These are phyloP conservation scores for Allium cepa DNA, from an alignment of 106 monocot genomes.

Conservation along the genomic window DNA sequence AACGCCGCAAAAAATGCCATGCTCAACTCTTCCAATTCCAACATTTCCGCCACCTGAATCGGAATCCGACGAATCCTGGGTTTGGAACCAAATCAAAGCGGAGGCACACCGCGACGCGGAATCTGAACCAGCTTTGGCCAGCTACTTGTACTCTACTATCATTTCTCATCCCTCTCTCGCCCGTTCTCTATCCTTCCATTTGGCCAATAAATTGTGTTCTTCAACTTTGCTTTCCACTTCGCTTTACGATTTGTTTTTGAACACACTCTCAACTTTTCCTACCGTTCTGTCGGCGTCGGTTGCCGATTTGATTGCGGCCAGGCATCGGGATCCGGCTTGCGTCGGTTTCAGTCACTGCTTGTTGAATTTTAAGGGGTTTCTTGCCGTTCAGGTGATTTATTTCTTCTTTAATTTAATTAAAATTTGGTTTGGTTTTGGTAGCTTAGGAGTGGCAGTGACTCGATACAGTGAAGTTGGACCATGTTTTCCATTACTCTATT, in stretches of 20 bases:
- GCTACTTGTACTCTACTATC: slow-evolving; percentile 51
- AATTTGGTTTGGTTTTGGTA: no score
- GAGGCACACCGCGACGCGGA: slow-evolving; percentile 69
- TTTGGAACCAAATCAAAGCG: slow-evolving; percentile 77
- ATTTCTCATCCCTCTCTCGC: slow-evolving; percentile 57
- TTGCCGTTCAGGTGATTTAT: slow-evolving; percentile 26
- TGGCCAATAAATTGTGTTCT: slow-evolving; percentile 57
- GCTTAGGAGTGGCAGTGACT: no score
- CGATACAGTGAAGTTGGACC: no score
- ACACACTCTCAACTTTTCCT: slow-evolving; percentile 21
- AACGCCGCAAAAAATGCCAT: slow-evolving; percentile 2
- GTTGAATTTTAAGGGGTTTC: slow-evolving; percentile 54
- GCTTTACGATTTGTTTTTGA: slow-evolving; percentile 48
- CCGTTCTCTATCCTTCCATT: slow-evolving; percentile 56
- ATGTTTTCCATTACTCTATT: no score
- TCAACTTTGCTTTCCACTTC: slow-evolving; percentile 45
- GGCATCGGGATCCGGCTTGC: slow-evolving; percentile 44
- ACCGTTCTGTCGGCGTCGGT: slow-evolving; percentile 20
- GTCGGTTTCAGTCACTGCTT: slow-evolving; percentile 41
- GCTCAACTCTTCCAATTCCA: slow-evolving; percentile 18
- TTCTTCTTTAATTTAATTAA: no score
- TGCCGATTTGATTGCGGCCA: slow-evolving; percentile 36
- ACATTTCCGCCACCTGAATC: slow-evolving; percentile 66
- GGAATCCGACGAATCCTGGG: slow-evolving; percentile 51
- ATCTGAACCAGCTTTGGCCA: slow-evolving; percentile 72